These are phyloP conservation scores for Spizellomyces sp. DNA, from an alignment of 192 early-diverging fungal genomes.

Conservation along the genomic window DNA sequence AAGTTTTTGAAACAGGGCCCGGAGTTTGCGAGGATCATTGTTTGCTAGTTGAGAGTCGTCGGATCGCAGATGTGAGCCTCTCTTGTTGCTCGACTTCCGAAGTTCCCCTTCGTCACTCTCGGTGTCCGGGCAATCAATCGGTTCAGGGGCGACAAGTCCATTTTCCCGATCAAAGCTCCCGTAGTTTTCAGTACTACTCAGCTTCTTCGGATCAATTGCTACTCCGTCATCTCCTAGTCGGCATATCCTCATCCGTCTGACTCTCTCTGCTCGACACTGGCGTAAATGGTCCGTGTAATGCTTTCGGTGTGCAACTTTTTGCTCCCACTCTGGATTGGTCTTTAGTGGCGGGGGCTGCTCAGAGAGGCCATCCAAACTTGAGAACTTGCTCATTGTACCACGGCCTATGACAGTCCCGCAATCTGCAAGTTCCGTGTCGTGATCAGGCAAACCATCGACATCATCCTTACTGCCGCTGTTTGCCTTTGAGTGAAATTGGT, in stretches of 20 bases:
- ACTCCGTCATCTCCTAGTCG: conserved; percentile 47
- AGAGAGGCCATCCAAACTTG: too few relatives aligned
- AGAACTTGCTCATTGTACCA: too few relatives aligned
- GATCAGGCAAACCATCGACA: neutral
- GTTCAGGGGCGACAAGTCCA: conserved; percentile 44
- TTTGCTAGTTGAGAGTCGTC: neutral
- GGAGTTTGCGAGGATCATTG: conserved; percentile 26
- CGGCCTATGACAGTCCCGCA: neutral
- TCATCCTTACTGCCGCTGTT: neutral
- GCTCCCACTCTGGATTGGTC: conserved; percentile 37
- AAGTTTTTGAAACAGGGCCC: conserved; percentile 29
- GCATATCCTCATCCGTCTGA: conserved; percentile 22
- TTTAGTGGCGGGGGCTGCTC: neutral
- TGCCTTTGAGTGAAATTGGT: neutral
- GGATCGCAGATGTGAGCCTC: too few relatives aligned
- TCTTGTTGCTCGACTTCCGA: neutral
- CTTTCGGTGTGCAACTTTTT: conserved; percentile 42
- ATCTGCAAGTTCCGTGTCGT: neutral
- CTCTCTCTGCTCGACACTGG: conserved; percentile 24
- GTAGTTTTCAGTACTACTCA: conserved; percentile 15
- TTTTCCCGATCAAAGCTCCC: conserved; percentile 36
- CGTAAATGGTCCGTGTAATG: conserved; percentile 45
- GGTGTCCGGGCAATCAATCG: conserved; percentile 26
- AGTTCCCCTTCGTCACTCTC: neutral
- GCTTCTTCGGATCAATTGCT: conserved; percentile 15